phyloP scores from a whole-genome alignment of 306 rosid species.

The Cucumis hystrix region DNA sequence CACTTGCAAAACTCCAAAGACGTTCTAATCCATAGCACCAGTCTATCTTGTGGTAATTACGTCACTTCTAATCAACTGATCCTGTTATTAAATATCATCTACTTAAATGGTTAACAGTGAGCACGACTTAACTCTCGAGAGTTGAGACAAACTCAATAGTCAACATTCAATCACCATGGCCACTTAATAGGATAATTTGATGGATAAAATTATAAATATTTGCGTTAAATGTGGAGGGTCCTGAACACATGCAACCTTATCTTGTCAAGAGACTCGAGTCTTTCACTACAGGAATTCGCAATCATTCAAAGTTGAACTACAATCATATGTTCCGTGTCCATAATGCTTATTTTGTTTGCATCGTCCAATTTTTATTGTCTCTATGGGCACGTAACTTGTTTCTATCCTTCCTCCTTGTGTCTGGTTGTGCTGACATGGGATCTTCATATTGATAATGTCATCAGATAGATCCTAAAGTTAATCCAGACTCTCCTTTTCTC shows the following conservation, averaged over 20 bases:
- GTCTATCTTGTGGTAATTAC: conserved; percentile 64
- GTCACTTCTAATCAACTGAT: conserved; percentile 4
- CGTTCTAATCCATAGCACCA: conserved; percentile 58
- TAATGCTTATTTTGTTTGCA: conserved; percentile 4
- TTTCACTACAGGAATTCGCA: background rate
- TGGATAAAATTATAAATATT: background rate
- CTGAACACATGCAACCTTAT: conserved; percentile 2
- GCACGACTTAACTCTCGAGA: background rate
- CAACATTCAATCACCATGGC: background rate
- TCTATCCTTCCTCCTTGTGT: background rate
- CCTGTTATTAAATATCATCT: background rate
- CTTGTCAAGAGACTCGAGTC: background rate
- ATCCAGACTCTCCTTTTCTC: background rate
- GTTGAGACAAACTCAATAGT: background rate
- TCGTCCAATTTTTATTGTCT: background rate
- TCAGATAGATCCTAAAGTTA: background rate
- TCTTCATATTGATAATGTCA: background rate
- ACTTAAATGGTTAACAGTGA: background rate
- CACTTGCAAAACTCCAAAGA: conserved; percentile 87
- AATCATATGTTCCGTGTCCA: background rate
- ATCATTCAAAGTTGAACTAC: conserved; percentile 9
- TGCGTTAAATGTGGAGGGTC: background rate
- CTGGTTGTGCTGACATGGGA: background rate
- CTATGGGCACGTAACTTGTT: background rate
- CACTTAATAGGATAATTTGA: background rate